phyloP scores from a whole-genome alignment of 2,329 filamentous ascomycete genomes.

The Hysterium pulicare region DNA sequence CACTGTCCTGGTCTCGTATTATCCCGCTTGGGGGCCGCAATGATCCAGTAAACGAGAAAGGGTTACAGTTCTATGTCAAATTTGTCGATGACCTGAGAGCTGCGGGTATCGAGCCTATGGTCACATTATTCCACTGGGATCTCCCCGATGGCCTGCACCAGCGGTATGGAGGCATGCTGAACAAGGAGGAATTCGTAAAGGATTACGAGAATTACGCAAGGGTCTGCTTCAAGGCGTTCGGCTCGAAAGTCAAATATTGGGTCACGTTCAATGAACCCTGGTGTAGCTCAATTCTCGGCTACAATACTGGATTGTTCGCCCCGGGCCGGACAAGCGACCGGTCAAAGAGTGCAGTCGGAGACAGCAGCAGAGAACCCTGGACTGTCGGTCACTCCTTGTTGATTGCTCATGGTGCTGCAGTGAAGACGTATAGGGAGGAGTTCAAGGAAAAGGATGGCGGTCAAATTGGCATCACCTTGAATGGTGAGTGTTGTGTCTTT shows the following conservation, averaged over 20 bases:
- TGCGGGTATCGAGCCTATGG: slow-evolving; percentile 73
- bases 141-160: slow-evolving; percentile 73
- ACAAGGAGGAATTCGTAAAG: slow-evolving; percentile 75
- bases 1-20: slow-evolving; percentile 76
- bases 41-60: slow-evolving; percentile 75
- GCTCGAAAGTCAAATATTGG: slow-evolving; percentile 78
- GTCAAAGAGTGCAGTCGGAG: slow-evolving; percentile 65
- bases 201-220: slow-evolving; percentile 79
- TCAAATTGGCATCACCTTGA: slow-evolving; percentile 83
- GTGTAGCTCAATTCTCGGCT: slow-evolving; percentile 78
- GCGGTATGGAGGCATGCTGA: slow-evolving; percentile 77
- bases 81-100: slow-evolving; percentile 75
- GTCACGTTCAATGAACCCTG: slow-evolving; percentile 90
- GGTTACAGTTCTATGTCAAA: slow-evolving; percentile 72
- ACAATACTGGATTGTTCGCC: slow-evolving; percentile 73
- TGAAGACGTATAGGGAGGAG: slow-evolving; percentile 78
- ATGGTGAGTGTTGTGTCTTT: slow-evolving; percentile 52
- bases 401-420: slow-evolving; percentile 73
- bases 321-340: slow-evolving; percentile 80
- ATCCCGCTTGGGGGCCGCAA: slow-evolving; percentile 81
- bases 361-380: slow-evolving; percentile 77
- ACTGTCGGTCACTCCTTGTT: slow-evolving; percentile 77
- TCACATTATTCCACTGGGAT: slow-evolving; percentile 89
- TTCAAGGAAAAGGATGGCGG: slow-evolving; percentile 71
- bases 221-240: slow-evolving; percentile 69